These are phyloP conservation scores for Tillandsia fasciculata DNA, from an alignment of 176 grass and related monocot species.

Conservation along the genomic window DNA sequence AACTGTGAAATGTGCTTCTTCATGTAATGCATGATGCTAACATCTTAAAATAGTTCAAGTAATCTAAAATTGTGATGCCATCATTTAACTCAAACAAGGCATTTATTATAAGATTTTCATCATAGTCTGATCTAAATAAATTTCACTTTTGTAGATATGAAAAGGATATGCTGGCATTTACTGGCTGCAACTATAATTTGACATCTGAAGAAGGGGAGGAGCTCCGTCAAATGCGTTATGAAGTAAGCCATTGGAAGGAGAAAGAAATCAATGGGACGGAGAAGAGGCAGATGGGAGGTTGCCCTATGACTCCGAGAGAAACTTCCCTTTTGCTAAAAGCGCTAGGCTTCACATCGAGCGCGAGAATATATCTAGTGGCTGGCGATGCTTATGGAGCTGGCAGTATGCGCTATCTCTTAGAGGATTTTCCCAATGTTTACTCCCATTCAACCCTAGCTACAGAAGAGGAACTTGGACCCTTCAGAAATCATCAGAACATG, in stretches of 20 bases:
- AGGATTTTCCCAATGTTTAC: conserved; percentile 80
- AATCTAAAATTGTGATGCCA: too few relatives aligned
- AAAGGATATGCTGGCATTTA: conserved; percentile 99
- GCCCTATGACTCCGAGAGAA: conserved; percentile 87
- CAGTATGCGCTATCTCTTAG: conserved; percentile 59
- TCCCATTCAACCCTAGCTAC: conserved; percentile 69
- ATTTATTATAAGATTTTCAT: not conserved
- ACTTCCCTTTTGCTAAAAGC: conserved; percentile 85
- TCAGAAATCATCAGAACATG: conserved; percentile 94
- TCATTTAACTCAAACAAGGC: not conserved
- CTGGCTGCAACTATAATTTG: conserved; percentile 74
- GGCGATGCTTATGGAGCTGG: conserved; percentile 94
- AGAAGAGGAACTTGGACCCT: conserved; percentile 64
- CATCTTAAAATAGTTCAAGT: not conserved
- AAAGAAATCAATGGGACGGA: conserved; percentile 96
- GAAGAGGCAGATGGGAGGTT: conserved; percentile 63
- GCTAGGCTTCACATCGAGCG: conserved; percentile 52
- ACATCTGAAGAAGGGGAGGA: conserved; percentile 66
- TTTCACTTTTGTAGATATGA: conserved; percentile 55
- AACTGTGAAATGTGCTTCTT: not conserved
- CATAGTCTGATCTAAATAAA: not conserved
- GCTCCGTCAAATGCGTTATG: conserved; percentile 78
- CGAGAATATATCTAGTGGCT: conserved; percentile 88
- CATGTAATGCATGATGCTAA: not conserved
- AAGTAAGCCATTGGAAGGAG: conserved; percentile 92